A percentile compares a stretch with the other conserved stretches of the same genome.
phyloP scores from a whole-genome alignment of 768 basidiomycete genomes.

The Gyrodon lividus region DNA sequence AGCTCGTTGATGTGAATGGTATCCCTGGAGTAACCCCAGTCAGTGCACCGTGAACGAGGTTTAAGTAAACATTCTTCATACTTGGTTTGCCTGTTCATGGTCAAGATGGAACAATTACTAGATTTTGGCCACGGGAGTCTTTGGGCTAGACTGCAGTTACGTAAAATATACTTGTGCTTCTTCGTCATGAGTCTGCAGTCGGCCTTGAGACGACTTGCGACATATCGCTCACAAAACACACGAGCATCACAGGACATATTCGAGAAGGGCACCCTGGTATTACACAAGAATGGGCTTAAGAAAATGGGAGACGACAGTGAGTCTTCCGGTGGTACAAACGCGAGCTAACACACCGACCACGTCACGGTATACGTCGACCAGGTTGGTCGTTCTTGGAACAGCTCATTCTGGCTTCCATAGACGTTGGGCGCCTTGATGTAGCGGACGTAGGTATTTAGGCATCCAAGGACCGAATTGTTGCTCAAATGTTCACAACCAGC shows the following conservation, averaged over 20 bases:
- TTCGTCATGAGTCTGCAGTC: conserved; percentile 44
- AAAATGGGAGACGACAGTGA: conserved; percentile 60
- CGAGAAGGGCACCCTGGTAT: conserved; percentile 47
- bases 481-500: conserved; percentile 18
- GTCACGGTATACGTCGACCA: conserved; percentile 25
- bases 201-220: conserved; percentile 53
- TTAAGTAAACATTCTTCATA: too few species aligned
- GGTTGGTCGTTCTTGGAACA: conserved; percentile 85
- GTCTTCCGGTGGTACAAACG: neutral
- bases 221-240: conserved; percentile 48
- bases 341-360: neutral
- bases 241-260: conserved; percentile 60
- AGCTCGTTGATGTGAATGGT: conserved; percentile 51
- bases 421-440: conserved; percentile 67
- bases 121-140: too few species aligned
- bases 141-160: too few species aligned
- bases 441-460: conserved; percentile 59
- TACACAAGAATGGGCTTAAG: conserved; percentile 44
- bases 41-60: too few species aligned
- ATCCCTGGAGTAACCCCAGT: conserved; percentile 14
- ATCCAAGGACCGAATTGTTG: neutral
- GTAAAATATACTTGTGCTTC: neutral
- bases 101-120: too few species aligned
- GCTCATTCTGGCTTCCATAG: conserved; percentile 72
- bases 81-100: too few species aligned